phyloP scores from a whole-genome alignment of 78 protist species.

The Speleostelium caveatum region DNA sequence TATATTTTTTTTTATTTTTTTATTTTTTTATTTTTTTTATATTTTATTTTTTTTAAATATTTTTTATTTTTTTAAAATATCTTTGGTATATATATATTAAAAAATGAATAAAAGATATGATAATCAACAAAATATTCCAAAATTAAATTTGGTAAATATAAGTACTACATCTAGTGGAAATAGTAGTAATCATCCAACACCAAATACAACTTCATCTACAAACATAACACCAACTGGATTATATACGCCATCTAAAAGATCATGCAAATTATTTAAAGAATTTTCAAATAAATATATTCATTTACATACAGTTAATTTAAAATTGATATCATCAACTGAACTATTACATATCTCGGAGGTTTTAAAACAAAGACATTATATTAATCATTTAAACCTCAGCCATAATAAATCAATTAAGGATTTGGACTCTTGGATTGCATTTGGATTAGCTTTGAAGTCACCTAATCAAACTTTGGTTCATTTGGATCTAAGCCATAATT shows the following conservation, averaged over 20 bases:
- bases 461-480: slow-evolving; percentile 26
- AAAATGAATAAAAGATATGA: not conserved
- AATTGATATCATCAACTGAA: slow-evolving; percentile 19
- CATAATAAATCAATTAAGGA: slow-evolving; percentile 62
- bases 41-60: too few species aligned
- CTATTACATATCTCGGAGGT: slow-evolving; percentile 55
- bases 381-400: slow-evolving; percentile 20
- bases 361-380: slow-evolving; percentile 41
- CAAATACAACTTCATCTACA: not conserved
- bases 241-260: not conserved
- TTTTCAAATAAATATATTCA: slow-evolving; percentile 45
- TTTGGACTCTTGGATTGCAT: slow-evolving; percentile 68
- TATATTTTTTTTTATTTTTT: not conserved
- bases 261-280: slow-evolving; percentile 34
- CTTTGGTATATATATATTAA: too few species aligned
- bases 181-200: not conserved
- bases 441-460: slow-evolving; percentile 43
- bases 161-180: slow-evolving; percentile 6
- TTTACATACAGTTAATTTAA: slow-evolving; percentile 16
- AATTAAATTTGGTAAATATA: slow-evolving; percentile 29
- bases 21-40: not conserved
- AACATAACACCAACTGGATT: not conserved
- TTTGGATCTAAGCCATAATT: slow-evolving; percentile 49
- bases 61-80: too few species aligned
- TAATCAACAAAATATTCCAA: slow-evolving; percentile 13